Evolutionary conservation across 306 rosid species (phyloP), one percentile per base, ranked within the genome.

Genomic region (Vigna trinervia): DNA sequence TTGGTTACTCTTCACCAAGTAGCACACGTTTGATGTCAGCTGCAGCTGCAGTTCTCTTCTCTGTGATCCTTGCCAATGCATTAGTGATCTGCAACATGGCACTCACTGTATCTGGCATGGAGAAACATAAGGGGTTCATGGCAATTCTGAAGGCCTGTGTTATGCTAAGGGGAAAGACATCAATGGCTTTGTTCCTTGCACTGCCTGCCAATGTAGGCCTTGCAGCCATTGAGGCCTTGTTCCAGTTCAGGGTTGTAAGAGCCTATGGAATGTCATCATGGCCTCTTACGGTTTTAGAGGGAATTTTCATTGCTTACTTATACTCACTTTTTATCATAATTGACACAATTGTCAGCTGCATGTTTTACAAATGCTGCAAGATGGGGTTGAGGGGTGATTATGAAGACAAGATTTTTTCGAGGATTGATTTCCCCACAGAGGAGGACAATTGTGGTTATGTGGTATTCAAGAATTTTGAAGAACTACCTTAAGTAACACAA

Each of bases 201-300:
- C 73, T 94, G 48, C 97, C 93, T 60, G 48, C 76, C 48, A 89
- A 85, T 53, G 23, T 87, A 65, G 85, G 84, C 32, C 54, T 88
- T 73, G 97, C 97, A 1, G 90, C 88, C 39, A 69, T 89, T 12
- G 98, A 92, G 75, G 96, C 96, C 48, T 75, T 94, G 88, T 94
- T 94, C 62, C 98, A 92, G 8, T 86, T 68, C 77, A 76, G 95
- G 53, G 56, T 92, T 48, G 86, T 94, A 0, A 78, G 86, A 76
- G 85, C 85, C 39, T 90, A 53, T 53, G 84, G 58, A 26, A 80
- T 52, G 4, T 83, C 79, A 23, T 46, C 82, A 3, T 80, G 79
- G 34, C 48, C 76, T 63, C 78, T 86, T 3, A 12, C 83, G 75
- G 88, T 64, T 50, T 22, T 83, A 28, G 98, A 94, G 87, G 91